These are phyloP conservation scores for Seiridium cupressi DNA, from an alignment of 2,329 filamentous ascomycete species.

Conservation along the genomic window DNA sequence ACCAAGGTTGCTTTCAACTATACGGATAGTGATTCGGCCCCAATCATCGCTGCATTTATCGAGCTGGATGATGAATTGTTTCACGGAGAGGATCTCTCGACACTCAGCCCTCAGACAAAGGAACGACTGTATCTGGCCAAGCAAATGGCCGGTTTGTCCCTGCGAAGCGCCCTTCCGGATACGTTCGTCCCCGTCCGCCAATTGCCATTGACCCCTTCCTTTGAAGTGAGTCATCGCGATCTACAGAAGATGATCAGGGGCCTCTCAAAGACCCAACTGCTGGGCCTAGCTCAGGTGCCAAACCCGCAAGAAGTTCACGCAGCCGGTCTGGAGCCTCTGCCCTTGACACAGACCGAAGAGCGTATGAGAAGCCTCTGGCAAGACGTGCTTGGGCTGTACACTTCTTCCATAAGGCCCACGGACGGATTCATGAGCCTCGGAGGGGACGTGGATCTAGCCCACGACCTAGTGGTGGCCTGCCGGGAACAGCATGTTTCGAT, in stretches of 20 bases:
- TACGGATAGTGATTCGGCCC: conserved; percentile 30
- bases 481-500: conserved; percentile 40
- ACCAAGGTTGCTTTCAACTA: conserved; percentile 43
- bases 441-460: conserved; percentile 43
- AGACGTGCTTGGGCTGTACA: conserved; percentile 35
- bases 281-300: conserved; percentile 36
- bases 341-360: conserved; percentile 45
- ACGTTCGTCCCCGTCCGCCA: conserved; percentile 47
- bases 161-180: conserved; percentile 36
- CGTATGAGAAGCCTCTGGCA: conserved; percentile 49
- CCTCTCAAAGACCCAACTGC: conserved; percentile 40
- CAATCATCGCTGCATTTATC: conserved; percentile 46
- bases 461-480: conserved; percentile 42
- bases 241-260: conserved; percentile 43
- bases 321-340: conserved; percentile 42
- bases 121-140: conserved; percentile 42
- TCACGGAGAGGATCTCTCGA: conserved; percentile 34
- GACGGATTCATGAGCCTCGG: conserved; percentile 46
- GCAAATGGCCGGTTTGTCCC: conserved; percentile 39
- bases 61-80: conserved; percentile 42
- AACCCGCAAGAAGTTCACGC: conserved; percentile 34
- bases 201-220: conserved; percentile 47
- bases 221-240: conserved; percentile 49
- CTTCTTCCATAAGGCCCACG: conserved; percentile 36
- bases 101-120: conserved; percentile 36